A percentile compares a stretch with the other conserved stretches of the same genome.
These are phyloP conservation scores for Mycocentrospora acerina DNA, from an alignment of 2,329 filamentous ascomycete species.

Conservation along the genomic window DNA sequence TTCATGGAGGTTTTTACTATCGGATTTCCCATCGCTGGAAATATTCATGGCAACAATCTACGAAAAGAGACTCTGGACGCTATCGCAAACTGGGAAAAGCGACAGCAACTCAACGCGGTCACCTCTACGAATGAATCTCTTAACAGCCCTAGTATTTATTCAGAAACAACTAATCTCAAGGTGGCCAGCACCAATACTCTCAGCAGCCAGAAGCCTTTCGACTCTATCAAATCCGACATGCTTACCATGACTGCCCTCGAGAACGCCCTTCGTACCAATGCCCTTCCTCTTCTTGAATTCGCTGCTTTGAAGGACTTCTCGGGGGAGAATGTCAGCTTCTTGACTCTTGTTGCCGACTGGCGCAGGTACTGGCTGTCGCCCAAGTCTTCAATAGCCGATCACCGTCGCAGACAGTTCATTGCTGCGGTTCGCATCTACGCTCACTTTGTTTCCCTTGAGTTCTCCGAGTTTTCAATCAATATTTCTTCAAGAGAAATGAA, in stretches of 20 bases:
- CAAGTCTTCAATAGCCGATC: constrained; percentile 19
- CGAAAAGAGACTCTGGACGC: constrained; percentile 36
- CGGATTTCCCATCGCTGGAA: constrained; percentile 31
- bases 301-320: constrained; percentile 39
- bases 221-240: constrained; percentile 34
- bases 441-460: constrained; percentile 36
- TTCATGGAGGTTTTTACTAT: constrained; percentile 35
- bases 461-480: constrained; percentile 40
- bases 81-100: constrained; percentile 36
- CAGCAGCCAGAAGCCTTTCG: constrained; percentile 19
- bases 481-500: constrained; percentile 34
- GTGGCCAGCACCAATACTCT: constrained; percentile 8
- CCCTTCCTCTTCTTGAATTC: constrained; percentile 34
- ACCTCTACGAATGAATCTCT: constrained; percentile 5
- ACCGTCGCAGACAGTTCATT: constrained; percentile 30
- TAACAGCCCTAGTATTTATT: constrained; percentile 18
- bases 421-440: constrained; percentile 35
- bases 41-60: constrained; percentile 29
- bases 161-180: constrained; percentile 21
- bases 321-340: constrained; percentile 40
- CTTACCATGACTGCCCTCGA: constrained; percentile 38
- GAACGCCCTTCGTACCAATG: constrained; percentile 32
- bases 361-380: constrained; percentile 31
- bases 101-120: constrained; percentile 15
- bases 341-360: constrained; percentile 37